These are phyloP conservation scores for Garcia nutans DNA, from an alignment of 345 rosid species.

Conservation along the genomic window DNA sequence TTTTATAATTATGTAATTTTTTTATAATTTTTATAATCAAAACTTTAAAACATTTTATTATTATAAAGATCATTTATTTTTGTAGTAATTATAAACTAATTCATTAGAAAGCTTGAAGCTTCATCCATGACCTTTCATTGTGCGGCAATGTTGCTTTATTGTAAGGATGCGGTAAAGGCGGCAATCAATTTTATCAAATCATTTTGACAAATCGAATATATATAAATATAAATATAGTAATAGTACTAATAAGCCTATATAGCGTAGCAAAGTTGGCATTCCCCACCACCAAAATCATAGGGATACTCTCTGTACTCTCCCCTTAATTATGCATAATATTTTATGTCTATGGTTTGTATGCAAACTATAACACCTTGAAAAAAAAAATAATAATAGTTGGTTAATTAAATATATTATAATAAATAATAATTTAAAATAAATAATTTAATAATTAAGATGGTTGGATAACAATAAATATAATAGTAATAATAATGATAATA, in stretches of 20 bases:
- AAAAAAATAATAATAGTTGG: no score
- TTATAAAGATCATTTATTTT: no score
- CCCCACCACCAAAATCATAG: constrained; percentile 27
- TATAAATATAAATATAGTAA: neutral
- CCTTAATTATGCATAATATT: constrained; percentile 24
- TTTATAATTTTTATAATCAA: no score
- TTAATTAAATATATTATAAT: no score
- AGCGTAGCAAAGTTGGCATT: neutral
- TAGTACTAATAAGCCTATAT: neutral
- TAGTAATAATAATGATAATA: no score
- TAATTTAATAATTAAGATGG: no score
- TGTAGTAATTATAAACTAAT: no score
- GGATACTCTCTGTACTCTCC: constrained; percentile 34
- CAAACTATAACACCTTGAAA: neutral
- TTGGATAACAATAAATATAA: no score
- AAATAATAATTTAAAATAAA: no score
- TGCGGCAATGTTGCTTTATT: constrained; percentile 3
- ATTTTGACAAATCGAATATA: neutral
- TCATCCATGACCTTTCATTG: constrained; percentile 30
- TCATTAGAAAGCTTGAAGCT: neutral
- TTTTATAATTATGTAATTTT: no score
- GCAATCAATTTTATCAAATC: constrained; percentile 8
- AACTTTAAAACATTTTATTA: no score
- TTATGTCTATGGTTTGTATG: constrained; percentile 32
- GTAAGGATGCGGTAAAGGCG: constrained; percentile 12